Evolutionary conservation across 148 eudicot species (phyloP).

Genomic region (Arctostaphylos glauca): DNA sequence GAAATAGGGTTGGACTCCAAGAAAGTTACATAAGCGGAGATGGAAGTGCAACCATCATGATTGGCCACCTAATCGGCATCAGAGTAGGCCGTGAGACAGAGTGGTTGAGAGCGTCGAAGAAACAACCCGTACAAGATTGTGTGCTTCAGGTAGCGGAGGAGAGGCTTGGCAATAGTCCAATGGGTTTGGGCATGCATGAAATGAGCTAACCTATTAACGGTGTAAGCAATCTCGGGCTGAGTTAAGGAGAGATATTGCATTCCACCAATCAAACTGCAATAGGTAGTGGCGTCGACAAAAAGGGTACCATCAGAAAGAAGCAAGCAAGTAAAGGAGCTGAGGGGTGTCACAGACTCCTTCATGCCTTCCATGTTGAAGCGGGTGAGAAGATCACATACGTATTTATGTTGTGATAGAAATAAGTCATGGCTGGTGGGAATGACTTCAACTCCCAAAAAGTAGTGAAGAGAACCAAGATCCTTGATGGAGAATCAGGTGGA

Average conservation of each 20-base stretch:
- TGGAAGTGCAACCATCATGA: constrained; percentile 6
- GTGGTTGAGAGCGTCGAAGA: neutral
- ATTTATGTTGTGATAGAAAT: neutral
- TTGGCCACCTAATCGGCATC: constrained; percentile 18
- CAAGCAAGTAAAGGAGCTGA: neutral
- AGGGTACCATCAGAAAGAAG: neutral
- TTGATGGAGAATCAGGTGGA: neutral
- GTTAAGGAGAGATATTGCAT: constrained; percentile 14
- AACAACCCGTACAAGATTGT: neutral
- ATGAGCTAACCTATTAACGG: constrained; percentile 7
- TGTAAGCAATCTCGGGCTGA: constrained; percentile 12
- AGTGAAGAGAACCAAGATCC: constrained; percentile 10
- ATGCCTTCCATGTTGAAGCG: constrained; percentile 1
- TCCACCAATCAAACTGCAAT: constrained; percentile 4
- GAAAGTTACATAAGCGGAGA: neutral
- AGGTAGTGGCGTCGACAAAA: neutral
- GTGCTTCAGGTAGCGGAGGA: constrained; percentile 10
- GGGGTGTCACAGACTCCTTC: neutral
- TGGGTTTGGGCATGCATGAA: constrained; percentile 15
- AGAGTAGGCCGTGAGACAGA: neutral
- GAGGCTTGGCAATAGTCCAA: constrained; percentile 13
- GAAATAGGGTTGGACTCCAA: neutral
- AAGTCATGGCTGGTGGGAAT: neutral
- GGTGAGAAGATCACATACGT: neutral
- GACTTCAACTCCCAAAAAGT: constrained; percentile 11